phyloP scores from a whole-genome alignment of 805 yeast genomes.

The Maudiozyma pseudohumilis region DNA sequence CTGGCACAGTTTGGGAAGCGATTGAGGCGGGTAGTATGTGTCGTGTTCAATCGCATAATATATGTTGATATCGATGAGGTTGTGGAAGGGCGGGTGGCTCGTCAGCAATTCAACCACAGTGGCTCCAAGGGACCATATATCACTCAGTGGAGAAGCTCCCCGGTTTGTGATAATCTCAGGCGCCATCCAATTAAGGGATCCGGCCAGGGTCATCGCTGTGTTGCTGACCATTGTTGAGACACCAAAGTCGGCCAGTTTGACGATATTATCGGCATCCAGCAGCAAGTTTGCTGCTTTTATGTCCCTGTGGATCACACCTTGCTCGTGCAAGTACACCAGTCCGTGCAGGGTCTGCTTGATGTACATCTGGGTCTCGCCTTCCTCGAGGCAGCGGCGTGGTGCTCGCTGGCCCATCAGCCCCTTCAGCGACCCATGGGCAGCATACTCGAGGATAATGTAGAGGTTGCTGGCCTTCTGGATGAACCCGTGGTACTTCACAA shows the following conservation, averaged over 20 bases:
- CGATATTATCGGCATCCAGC: conserved; percentile 57
- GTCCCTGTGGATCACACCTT: conserved; percentile 82
- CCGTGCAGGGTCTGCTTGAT: conserved; percentile 66
- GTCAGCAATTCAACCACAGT: conserved; percentile 80
- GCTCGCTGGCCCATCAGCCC: conserved; percentile 29
- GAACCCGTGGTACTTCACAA: conserved; percentile 87
- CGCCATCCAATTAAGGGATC: conserved; percentile 99
- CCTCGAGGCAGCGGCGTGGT: conserved; percentile 38
- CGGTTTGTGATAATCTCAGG: conserved; percentile 84
- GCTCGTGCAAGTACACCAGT: conserved; percentile 58
- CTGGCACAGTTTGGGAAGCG: conserved; percentile 40
- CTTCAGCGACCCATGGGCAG: conserved; percentile 57
- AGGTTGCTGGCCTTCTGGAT: conserved; percentile 56
- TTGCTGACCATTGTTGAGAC: conserved; percentile 76
- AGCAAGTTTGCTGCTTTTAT: conserved; percentile 89
- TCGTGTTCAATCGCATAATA: conserved; percentile 34
- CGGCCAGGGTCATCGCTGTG: conserved; percentile 55
- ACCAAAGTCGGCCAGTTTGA: conserved; percentile 91
- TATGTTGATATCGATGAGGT: conserved; percentile 32
- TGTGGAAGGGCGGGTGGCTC: conserved; percentile 80
- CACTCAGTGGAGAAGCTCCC: conserved; percentile 82
- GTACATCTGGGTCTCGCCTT: conserved; percentile 49
- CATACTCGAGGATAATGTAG: conserved; percentile 70
- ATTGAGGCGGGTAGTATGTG: conserved; percentile 28
- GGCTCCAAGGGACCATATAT: conserved; percentile 93